Evolutionary conservation across 768 basidiomycete species (phyloP), one percentile per base, ranked within the genome.

Genomic region (Rhodotorula diobovata): DNA sequence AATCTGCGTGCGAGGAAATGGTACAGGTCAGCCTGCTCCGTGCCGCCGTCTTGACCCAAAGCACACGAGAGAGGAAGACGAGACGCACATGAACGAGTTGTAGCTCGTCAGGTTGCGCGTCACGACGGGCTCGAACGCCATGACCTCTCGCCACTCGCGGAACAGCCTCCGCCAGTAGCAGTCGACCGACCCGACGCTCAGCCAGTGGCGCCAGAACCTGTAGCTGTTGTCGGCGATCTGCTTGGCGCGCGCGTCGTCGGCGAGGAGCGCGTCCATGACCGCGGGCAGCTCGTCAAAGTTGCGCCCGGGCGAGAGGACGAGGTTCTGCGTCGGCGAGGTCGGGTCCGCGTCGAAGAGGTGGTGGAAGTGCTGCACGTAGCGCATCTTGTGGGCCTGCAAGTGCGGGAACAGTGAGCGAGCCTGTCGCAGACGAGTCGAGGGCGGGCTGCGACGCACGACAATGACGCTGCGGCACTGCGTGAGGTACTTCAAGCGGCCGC

Each of bases 301-400:
- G 14, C 34, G 67, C 28, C 77, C 76, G 21, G 68, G 74, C 1
- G 65, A 53, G 34, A 69, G 58, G 67, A 78, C 74, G 55, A 77
- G 69, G 67, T 78, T 78, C 39, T 78, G 77, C 34, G 67, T 43
- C 15, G 72, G 68, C n/a, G 74, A 76, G 16, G 51, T 32, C 25
- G 70, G 56, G 51, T 73, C 61, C 48, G 39, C 32, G 65, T 77
- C 67, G 59, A 76, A 71, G 66, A 73, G 70, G 64, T 74, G 75
- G 56, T 77, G 74, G 60, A 74, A 78, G 62, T 78, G 77, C 50
- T 78, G 77, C n/a, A 72, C 45, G 43, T 63, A 78, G 41, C 70
- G 16, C 63, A 71, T 65, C 55, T 71, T 43, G 67, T 76, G 76
- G 11, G 77, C 72, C 41, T 71, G 63, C 39, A 37, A 23, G 18